Conservation (phyloP, 2,329 filamentous ascomycete genomes). For the Alternaria rosae region DNA sequence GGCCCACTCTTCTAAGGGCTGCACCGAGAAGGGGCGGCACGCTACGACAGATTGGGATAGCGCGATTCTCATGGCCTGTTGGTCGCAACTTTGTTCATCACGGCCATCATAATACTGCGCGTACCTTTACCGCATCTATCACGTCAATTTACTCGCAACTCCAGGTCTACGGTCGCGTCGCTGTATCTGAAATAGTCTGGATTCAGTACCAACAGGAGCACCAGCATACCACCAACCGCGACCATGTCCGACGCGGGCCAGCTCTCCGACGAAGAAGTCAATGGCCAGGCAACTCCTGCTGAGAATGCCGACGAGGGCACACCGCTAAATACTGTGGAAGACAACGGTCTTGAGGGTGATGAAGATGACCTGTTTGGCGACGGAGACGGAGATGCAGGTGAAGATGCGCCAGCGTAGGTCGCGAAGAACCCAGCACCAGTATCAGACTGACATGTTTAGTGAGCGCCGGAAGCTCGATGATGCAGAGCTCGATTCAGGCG, state of each 20-base stretch:
- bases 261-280: conserved; percentile 47
- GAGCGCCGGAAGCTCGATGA: conserved; percentile 63
- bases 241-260: conserved; percentile 50
- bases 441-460: conserved; percentile 35
- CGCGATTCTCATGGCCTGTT: conserved; percentile 28
- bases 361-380: conserved; percentile 59
- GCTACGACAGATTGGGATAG: conserved; percentile 31
- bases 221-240: conserved; percentile 7
- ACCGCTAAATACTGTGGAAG: conserved; percentile 42
- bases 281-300: conserved; percentile 40
- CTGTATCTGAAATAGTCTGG: neutral
- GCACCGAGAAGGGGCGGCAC: conserved; percentile 40
- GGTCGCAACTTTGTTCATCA: conserved; percentile 34
- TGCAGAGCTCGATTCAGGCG: conserved; percentile 68
- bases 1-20: conserved; percentile 28
- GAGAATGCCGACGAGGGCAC: conserved; percentile 40
- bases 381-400: conserved; percentile 35
- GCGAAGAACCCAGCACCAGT: conserved; percentile 33
- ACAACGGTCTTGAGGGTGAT: conserved; percentile 44
- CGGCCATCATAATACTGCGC: conserved; percentile 5
- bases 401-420: conserved; percentile 40
- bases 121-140: conserved; percentile 7
- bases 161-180: neutral
- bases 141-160: neutral
- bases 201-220: neutral